phyloP scores from a whole-genome alignment of 2,329 filamentous ascomycete genomes.

The Cladosporium sp. region DNA sequence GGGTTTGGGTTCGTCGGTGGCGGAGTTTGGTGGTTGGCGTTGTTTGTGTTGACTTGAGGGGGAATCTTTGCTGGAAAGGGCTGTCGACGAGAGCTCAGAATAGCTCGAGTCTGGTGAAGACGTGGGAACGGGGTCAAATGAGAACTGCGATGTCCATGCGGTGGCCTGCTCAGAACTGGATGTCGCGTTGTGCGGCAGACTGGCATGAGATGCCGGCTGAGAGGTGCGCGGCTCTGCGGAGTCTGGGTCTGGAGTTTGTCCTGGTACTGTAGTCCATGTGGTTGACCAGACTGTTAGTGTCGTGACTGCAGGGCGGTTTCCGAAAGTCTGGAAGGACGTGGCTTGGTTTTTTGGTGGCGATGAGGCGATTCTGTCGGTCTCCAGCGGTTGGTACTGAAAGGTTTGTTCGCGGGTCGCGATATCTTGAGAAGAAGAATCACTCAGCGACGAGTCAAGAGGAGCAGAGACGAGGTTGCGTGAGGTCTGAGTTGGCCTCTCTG shows the following conservation, averaged over 20 bases:
- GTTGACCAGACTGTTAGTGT: not conserved
- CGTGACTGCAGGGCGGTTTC: not conserved
- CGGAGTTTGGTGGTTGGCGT: not conserved
- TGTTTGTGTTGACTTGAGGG: not conserved
- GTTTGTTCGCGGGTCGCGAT: not conserved
- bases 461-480: not conserved
- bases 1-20: not conserved
- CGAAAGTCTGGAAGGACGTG: conserved; percentile 2
- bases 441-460: not conserved
- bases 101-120: not conserved
- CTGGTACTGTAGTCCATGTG: not conserved
- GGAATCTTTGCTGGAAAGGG: too few species aligned
- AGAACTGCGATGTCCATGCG: not conserved
- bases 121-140: not conserved
- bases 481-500: not conserved
- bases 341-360: not conserved
- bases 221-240: not conserved
- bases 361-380: not conserved
- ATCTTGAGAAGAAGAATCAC: not conserved
- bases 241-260: not conserved
- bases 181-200: not conserved
- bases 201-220: not conserved
- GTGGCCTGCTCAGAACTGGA: not conserved
- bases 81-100: too few species aligned
- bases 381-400: not conserved